Percentiles rank a stretch among this genome's conserved stretches.
phyloP scores from a whole-genome alignment of 305 asterid species.

The Fraxinus platypoda region DNA sequence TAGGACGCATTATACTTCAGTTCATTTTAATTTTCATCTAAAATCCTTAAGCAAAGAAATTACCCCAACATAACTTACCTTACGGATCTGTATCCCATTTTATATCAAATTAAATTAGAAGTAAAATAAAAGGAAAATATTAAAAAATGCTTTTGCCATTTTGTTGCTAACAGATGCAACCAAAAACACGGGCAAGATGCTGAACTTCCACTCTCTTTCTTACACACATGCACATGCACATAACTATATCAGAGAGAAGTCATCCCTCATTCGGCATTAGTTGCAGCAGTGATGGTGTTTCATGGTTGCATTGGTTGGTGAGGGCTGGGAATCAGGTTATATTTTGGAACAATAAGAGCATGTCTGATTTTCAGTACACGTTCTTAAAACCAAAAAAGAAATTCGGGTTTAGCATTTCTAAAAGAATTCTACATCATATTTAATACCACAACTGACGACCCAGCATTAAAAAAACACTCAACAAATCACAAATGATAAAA shows the following conservation, averaged over 20 bases:
- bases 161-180: not conserved
- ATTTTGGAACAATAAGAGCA: not conserved
- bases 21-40: not conserved
- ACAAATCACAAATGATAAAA: not conserved
- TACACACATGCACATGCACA: not conserved
- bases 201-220: not conserved
- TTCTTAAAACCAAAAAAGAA: not conserved
- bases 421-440: not conserved
- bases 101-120: not conserved
- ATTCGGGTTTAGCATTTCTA: not conserved
- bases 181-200: not conserved
- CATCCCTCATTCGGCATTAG: not conserved
- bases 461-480: not conserved
- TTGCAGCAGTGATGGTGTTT: not conserved
- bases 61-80: not conserved
- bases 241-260: not conserved
- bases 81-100: not conserved
- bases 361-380: not conserved
- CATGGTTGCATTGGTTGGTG: not conserved
- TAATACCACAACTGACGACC: not conserved
- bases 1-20: not conserved
- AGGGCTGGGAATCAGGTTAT: not conserved
- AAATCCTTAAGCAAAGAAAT: not conserved
- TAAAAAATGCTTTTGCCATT: not conserved
- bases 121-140: not conserved